Conservation (phyloP, 176 grass and related monocot species). For the Ensete glaucum region DNA sequence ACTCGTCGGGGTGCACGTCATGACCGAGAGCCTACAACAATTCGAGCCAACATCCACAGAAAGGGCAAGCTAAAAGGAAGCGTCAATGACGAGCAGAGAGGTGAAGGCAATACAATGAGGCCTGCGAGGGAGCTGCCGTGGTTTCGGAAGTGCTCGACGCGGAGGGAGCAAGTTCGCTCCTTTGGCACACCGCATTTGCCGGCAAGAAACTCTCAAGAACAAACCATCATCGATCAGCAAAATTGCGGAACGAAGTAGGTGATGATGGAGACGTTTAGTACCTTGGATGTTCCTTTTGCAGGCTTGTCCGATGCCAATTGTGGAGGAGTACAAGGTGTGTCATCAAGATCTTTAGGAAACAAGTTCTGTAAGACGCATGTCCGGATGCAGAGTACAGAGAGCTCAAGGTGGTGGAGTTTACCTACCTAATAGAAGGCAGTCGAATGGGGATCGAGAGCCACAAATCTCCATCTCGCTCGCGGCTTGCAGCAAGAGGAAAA, state of each 20-base stretch:
- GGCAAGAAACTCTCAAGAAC: conserved; percentile 44
- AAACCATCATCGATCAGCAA: not conserved
- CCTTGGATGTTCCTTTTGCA: no score
- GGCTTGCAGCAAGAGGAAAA: not conserved
- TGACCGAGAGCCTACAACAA: conserved; percentile 55
- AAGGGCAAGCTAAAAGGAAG: not conserved
- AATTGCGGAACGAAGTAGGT: no score
- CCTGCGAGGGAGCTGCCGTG: conserved; percentile 83
- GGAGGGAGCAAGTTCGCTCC: conserved; percentile 37
- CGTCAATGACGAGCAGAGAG: not conserved
- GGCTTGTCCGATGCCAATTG: no score
- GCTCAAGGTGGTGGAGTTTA: not conserved
- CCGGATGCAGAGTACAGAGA: no score
- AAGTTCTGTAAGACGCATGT: no score
- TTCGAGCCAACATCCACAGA: not conserved
- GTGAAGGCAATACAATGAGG: conserved; percentile 44
- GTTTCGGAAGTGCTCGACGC: conserved; percentile 72
- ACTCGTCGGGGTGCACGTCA: conserved; percentile 73
- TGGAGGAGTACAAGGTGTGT: no score
- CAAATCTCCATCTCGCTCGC: not conserved
- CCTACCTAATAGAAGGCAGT: conserved; percentile 1
- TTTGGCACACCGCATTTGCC: conserved; percentile 39
- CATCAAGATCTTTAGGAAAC: no score
- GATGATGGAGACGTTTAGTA: no score
- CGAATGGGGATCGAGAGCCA: not conserved